Conservation (phyloP, 257 asterid genomes). For the Solanum dulcamara region DNA sequence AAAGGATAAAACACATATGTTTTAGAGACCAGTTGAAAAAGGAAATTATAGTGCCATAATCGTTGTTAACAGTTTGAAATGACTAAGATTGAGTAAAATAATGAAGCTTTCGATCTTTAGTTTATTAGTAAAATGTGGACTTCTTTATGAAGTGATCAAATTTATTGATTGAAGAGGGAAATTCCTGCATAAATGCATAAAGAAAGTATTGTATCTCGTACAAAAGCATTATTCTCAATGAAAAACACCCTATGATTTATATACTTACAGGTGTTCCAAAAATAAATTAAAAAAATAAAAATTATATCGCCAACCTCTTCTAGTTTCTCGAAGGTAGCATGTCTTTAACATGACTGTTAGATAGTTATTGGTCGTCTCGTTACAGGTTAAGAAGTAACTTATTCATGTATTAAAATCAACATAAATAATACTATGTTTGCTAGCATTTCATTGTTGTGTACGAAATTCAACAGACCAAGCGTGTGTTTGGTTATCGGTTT, state of each 20-base stretch:
- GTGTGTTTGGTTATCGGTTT: background rate
- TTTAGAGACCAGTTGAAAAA: background rate
- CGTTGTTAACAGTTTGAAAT: background rate
- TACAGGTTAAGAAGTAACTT: background rate
- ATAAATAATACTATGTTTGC: background rate
- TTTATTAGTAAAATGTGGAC: background rate
- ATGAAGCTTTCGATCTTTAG: background rate
- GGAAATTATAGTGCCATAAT: background rate
- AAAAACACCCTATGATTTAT: background rate
- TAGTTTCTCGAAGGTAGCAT: background rate
- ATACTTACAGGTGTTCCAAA: background rate
- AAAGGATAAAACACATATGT: slow-evolving; percentile 12
- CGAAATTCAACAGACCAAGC: background rate
- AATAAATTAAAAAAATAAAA: background rate
- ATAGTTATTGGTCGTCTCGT: background rate
- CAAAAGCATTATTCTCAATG: background rate
- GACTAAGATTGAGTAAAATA: background rate
- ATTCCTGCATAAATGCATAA: background rate
- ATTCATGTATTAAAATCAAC: background rate
- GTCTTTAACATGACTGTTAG: background rate
- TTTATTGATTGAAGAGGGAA: background rate
- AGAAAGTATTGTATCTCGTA: background rate
- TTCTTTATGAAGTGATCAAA: background rate
- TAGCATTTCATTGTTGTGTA: background rate
- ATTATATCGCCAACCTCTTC: background rate